These are phyloP conservation scores for Cicer judaicum DNA, from an alignment of 306 rosid species.

Conservation along the genomic window DNA sequence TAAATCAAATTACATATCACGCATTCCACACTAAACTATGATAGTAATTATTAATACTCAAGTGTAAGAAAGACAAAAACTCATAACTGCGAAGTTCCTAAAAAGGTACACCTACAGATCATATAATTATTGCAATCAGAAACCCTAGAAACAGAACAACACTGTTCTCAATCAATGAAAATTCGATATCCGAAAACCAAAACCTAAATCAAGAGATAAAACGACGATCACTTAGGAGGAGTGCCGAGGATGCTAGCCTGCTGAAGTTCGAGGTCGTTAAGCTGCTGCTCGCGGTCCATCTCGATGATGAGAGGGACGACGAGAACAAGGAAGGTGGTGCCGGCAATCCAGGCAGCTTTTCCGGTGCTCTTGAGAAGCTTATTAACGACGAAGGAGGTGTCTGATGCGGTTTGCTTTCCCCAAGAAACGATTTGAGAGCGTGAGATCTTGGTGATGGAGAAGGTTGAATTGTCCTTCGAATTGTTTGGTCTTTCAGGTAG, in stretches of 20 bases:
- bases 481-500: conserved; percentile 71
- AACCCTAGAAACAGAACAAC: conserved; percentile 40
- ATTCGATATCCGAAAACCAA: neutral
- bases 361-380: conserved; percentile 91
- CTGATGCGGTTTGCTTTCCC: conserved; percentile 67
- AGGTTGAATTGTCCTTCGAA: conserved; percentile 37
- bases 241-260: conserved; percentile 94
- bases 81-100: conserved; percentile 11
- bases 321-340: conserved; percentile 81
- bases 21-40: neutral
- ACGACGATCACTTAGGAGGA: conserved; percentile 48
- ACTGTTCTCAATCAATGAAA: neutral
- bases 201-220: neutral
- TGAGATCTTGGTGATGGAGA: conserved; percentile 55
- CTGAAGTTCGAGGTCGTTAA: conserved; percentile 88
- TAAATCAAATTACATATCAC: neutral
- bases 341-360: conserved; percentile 94
- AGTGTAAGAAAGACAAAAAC: conserved; percentile 26
- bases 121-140: conserved; percentile 23
- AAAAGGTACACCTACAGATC: conserved; percentile 6
- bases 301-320: conserved; percentile 86
- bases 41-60: neutral
- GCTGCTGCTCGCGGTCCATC: conserved; percentile 98
- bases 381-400: conserved; percentile 62
- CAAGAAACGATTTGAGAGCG: conserved; percentile 61